Conservation (phyloP, 352 stramenopile species). For the Phytophthora cactorum region DNA sequence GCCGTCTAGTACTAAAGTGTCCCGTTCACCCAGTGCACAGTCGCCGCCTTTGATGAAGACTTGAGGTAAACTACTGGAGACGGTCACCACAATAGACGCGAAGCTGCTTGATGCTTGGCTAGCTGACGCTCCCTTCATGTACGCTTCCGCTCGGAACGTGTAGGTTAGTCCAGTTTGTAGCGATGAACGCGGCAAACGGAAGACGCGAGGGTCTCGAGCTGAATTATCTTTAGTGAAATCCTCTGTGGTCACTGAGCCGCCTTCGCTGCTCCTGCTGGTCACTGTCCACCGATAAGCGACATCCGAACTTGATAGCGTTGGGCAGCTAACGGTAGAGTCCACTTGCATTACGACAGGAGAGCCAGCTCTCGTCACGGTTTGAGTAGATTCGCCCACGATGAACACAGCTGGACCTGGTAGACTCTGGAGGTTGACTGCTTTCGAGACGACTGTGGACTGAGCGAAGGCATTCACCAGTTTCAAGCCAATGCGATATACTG, state of each 20-base stretch:
- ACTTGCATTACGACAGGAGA: slow-evolving; percentile 52
- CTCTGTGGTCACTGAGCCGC: slow-evolving; percentile 18
- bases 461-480: slow-evolving; percentile 67
- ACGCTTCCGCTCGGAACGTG: slow-evolving; percentile 63
- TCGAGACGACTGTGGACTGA: slow-evolving; percentile 31
- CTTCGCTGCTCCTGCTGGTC: slow-evolving; percentile 21
- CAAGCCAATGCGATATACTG: slow-evolving; percentile 54
- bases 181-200: slow-evolving; percentile 45
- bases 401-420: slow-evolving; percentile 55
- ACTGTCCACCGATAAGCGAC: slow-evolving; percentile 62
- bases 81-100: slow-evolving; percentile 47
- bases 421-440: slow-evolving; percentile 45
- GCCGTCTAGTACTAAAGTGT: slow-evolving; percentile 58
- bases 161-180: slow-evolving; percentile 55
- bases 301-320: slow-evolving; percentile 34
- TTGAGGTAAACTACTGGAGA: slow-evolving; percentile 45
- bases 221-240: slow-evolving; percentile 58
- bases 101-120: slow-evolving; percentile 41
- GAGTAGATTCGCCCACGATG: slow-evolving; percentile 47
- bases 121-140: slow-evolving; percentile 30
- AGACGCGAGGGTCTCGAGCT: slow-evolving; percentile 68
- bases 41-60: slow-evolving; percentile 50
- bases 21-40: slow-evolving; percentile 54
- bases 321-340: slow-evolving; percentile 53
- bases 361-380: slow-evolving; percentile 45